phyloP scores from a whole-genome alignment of 2,329 filamentous ascomycete species.

The Kalmusia sp. region DNA sequence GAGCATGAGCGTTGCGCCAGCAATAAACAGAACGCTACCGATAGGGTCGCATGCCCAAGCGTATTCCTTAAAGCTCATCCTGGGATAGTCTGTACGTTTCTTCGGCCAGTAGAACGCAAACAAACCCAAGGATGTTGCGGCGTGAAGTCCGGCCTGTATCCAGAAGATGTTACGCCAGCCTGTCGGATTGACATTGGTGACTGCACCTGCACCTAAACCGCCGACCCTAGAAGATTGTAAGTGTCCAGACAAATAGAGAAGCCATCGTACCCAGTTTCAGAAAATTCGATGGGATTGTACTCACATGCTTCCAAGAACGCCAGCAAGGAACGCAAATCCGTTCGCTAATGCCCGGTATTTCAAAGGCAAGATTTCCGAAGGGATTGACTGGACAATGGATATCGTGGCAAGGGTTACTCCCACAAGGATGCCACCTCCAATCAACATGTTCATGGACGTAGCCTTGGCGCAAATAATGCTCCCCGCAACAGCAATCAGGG shows the following conservation, averaged over 20 bases:
- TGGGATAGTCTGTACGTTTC: constrained; percentile 34
- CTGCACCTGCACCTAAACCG: constrained; percentile 58
- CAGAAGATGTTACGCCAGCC: constrained; percentile 67
- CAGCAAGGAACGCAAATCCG: constrained; percentile 60
- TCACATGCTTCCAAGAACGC: constrained; percentile 60
- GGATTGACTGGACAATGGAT: constrained; percentile 63
- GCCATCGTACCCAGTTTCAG: too few relatives aligned
- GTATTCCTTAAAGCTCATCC: constrained; percentile 32
- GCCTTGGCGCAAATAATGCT: constrained; percentile 63
- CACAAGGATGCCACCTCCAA: constrained; percentile 65
- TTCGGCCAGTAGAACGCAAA: constrained; percentile 47
- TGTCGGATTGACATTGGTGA: constrained; percentile 55
- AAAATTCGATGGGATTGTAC: too few relatives aligned
- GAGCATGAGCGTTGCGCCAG: constrained; percentile 34
- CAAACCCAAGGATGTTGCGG: constrained; percentile 56
- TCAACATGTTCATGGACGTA: constrained; percentile 62
- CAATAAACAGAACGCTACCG: constrained; percentile 33
- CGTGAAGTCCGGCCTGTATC: constrained; percentile 64
- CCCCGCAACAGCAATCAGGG: constrained; percentile 61
- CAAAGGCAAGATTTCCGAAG: constrained; percentile 63
- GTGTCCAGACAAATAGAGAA: constrained; percentile 1
- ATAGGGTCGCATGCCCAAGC: constrained; percentile 41
- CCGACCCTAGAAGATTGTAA: constrained; percentile 50
- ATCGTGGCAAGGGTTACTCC: constrained; percentile 62
- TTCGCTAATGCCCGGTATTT: constrained; percentile 65